A percentile compares a stretch with the other conserved stretches of the same genome.
Evolutionary conservation across 2,329 filamentous ascomycete species (phyloP).

Genomic region (Diplocarpon mali): DNA sequence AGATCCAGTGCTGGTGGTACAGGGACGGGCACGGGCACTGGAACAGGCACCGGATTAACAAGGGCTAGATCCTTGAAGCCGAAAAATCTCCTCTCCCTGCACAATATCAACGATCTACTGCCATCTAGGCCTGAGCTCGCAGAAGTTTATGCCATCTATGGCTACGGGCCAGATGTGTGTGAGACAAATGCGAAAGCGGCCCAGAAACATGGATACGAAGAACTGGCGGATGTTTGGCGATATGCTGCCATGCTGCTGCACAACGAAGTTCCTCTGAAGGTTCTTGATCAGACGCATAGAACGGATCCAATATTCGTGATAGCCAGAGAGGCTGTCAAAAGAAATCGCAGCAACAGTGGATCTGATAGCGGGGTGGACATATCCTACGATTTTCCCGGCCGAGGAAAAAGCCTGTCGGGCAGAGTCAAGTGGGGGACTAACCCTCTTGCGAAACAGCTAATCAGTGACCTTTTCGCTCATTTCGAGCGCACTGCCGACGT

Average conservation of each 20-base stretch:
- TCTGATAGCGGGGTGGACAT: constrained; percentile 38
- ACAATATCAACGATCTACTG: constrained; percentile 58
- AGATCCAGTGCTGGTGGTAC: constrained; percentile 26
- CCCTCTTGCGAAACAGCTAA: constrained; percentile 50
- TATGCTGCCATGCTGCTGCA: constrained; percentile 68
- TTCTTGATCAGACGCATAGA: constrained; percentile 43
- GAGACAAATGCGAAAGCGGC: constrained; percentile 74
- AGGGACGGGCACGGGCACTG: constrained; percentile 47
- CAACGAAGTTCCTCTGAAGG: constrained; percentile 61
- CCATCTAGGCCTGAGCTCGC: constrained; percentile 72
- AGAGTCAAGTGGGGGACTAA: constrained; percentile 59
- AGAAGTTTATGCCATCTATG: constrained; percentile 71
- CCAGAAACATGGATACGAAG: constrained; percentile 53
- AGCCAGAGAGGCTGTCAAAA: constrained; percentile 47
- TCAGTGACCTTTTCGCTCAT: constrained; percentile 50
- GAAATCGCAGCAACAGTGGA: constrained; percentile 28
- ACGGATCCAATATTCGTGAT: constrained; percentile 51
- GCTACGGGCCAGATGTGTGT: constrained; percentile 71
- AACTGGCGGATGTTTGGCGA: constrained; percentile 74
- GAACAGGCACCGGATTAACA: constrained; percentile 31
- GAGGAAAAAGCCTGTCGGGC: constrained; percentile 34
- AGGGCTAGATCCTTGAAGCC: constrained; percentile 28
- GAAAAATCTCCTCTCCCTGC: constrained; percentile 64
- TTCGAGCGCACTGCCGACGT: constrained; percentile 52
- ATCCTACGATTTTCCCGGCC: constrained; percentile 29